Evolutionary conservation across 768 basidiomycete genomes (phyloP).

Genomic region (Russula earlei): DNA sequence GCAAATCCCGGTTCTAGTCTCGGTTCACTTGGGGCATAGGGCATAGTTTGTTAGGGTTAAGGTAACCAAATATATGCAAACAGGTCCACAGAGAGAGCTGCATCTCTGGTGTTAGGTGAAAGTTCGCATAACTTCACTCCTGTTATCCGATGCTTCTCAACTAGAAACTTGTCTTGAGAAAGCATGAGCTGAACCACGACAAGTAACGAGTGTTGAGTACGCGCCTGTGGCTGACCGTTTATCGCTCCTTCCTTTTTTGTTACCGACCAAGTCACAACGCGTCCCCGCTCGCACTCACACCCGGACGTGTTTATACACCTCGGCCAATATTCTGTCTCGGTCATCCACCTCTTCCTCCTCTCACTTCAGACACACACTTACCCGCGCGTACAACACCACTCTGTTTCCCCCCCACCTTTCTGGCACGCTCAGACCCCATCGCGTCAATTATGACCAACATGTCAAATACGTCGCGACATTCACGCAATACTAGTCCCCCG

Average conservation of each 20-base stretch:
- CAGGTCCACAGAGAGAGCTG: too few species aligned
- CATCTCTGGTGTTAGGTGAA: too few species aligned
- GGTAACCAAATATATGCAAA: too few species aligned
- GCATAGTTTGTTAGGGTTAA: too few species aligned
- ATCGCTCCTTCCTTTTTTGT: constrained; percentile 3
- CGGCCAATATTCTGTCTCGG: not conserved
- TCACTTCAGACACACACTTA: not conserved
- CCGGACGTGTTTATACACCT: constrained; percentile 1
- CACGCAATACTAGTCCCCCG: constrained; percentile 25
- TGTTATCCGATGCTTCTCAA: too few species aligned
- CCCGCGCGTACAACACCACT: not conserved
- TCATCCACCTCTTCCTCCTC: not conserved
- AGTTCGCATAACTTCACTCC: too few species aligned
- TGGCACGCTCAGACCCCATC: not conserved
- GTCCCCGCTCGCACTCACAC: not conserved
- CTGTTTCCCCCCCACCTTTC: not conserved
- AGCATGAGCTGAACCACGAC: too few species aligned
- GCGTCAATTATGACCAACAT: constrained; percentile 2
- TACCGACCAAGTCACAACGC: not conserved
- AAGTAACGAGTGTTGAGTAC: not conserved
- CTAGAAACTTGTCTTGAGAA: too few species aligned
- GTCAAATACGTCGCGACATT: constrained; percentile 20
- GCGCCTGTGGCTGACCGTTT: constrained; percentile 15
- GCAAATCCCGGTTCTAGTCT: too few species aligned
- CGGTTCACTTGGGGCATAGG: too few species aligned